Evolutionary conservation across 1,284 basidiomycete species (phyloP).

Genomic region (Exobasidium cylindrosporum): DNA sequence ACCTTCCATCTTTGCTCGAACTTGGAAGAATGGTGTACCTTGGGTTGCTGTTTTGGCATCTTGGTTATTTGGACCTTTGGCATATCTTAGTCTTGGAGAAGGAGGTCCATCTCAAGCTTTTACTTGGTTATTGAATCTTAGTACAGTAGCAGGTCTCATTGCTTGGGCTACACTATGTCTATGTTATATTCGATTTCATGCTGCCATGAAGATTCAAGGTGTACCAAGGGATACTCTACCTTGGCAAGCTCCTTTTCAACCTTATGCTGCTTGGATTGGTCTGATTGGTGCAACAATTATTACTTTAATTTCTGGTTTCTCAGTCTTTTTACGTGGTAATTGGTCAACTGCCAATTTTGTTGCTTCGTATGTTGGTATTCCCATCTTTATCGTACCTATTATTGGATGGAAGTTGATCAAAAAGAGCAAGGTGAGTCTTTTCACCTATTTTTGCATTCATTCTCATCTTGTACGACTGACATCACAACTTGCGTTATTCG

Average conservation of each 20-base stretch:
- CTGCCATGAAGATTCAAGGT: constrained; percentile 72
- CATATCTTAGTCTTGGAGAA: constrained; percentile 47
- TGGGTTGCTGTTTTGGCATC: constrained; percentile 6
- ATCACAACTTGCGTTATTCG: too few relatives aligned
- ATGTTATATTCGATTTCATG: constrained; percentile 75
- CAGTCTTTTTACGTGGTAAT: constrained; percentile 20
- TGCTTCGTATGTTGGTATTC: constrained; percentile 74
- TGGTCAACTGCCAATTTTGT: constrained; percentile 66
- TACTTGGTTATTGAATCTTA: constrained; percentile 23
- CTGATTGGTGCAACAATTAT: constrained; percentile 23
- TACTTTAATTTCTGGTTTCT: constrained; percentile 64
- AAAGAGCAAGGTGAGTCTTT: too few relatives aligned
- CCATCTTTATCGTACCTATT: constrained; percentile 76
- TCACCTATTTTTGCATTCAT: too few relatives aligned
- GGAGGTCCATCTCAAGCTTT: constrained; percentile 60
- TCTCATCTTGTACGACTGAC: too few relatives aligned
- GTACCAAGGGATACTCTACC: constrained; percentile 68
- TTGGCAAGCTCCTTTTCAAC: constrained; percentile 38
- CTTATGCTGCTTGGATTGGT: constrained; percentile 41
- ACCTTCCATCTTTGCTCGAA: constrained; percentile 53
- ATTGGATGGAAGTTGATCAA: constrained; percentile 62
- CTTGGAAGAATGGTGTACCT: constrained; percentile 9
- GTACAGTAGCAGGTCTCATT: constrained; percentile 60
- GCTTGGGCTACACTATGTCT: constrained; percentile 64
- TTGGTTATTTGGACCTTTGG: constrained; percentile 54